Percentiles rank a stretch among this genome's conserved stretches.
Evolutionary conservation across 495 filamentous ascomycete genomes (phyloP).

Genomic region (Talaromyces trachyspermus): DNA sequence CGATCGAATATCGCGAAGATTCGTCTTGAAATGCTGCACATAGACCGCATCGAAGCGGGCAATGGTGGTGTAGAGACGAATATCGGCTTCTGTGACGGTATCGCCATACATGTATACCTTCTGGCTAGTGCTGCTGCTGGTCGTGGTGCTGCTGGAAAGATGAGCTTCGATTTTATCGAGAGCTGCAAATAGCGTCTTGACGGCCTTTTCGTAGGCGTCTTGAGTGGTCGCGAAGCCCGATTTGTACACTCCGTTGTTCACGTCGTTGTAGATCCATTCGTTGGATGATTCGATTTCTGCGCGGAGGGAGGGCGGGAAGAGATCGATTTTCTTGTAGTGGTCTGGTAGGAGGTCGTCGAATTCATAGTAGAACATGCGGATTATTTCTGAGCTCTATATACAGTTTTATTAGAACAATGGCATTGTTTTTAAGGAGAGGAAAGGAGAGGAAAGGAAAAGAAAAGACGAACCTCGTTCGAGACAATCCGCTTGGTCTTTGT

Average conservation of each 20-base stretch:
- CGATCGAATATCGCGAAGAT: slow-evolving; percentile 71
- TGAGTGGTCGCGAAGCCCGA: slow-evolving; percentile 66
- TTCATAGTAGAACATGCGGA: slow-evolving; percentile 63
- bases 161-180: slow-evolving; percentile 66
- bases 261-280: slow-evolving; percentile 73
- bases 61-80: slow-evolving; percentile 76
- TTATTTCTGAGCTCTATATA: slow-evolving; percentile 45
- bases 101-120: slow-evolving; percentile 42
- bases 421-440: neutral
- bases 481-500: slow-evolving; percentile 51
- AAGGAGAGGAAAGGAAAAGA: neutral
- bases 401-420: too few relatives aligned
- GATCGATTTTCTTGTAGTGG: slow-evolving; percentile 51
- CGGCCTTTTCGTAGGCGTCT: slow-evolving; percentile 66
- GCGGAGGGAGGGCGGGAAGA: slow-evolving; percentile 53
- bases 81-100: slow-evolving; percentile 70
- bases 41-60: slow-evolving; percentile 83
- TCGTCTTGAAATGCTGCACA: slow-evolving; percentile 93
- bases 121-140: slow-evolving; percentile 48
- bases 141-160: slow-evolving; percentile 35
- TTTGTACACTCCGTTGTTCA: slow-evolving; percentile 88
- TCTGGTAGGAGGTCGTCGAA: slow-evolving; percentile 64
- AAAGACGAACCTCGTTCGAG: slow-evolving; percentile 43
- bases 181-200: slow-evolving; percentile 59
- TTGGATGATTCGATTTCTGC: slow-evolving; percentile 66